Percentiles rank a stretch among this genome's conserved stretches.
Evolutionary conservation across 2,329 filamentous ascomycete genomes (phyloP).

Genomic region (Exophiala spinifera): DNA sequence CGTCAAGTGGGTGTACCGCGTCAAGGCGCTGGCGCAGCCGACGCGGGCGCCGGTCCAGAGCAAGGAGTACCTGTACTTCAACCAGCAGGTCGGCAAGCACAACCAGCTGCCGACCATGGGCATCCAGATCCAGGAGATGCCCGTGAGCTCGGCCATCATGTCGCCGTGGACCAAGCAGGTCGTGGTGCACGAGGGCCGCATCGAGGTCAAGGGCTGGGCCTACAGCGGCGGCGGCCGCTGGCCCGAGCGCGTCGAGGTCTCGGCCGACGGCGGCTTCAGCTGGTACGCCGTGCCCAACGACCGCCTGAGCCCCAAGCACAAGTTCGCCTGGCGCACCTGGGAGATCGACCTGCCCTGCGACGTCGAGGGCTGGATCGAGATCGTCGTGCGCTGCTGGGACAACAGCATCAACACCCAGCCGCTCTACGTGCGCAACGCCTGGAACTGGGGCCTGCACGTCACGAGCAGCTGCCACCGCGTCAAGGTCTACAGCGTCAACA

Average conservation of each 20-base stretch:
- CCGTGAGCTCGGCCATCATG: slow-evolving; percentile 66
- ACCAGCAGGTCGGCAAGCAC: slow-evolving; percentile 66
- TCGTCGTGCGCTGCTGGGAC: slow-evolving; percentile 60
- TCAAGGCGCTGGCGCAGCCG: slow-evolving; percentile 59
- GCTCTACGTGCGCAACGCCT: slow-evolving; percentile 52
- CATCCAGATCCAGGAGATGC: slow-evolving; percentile 70
- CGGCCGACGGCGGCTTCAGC: slow-evolving; percentile 59
- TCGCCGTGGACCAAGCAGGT: slow-evolving; percentile 59
- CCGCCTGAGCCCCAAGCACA: slow-evolving; percentile 61
- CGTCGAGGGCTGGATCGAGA: slow-evolving; percentile 60
- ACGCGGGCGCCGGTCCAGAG: slow-evolving; percentile 61
- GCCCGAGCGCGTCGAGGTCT: slow-evolving; percentile 63
- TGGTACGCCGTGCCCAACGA: slow-evolving; percentile 63
- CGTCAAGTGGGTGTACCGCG: slow-evolving; percentile 57
- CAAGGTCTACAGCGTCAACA: slow-evolving; percentile 46
- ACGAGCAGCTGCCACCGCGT: slow-evolving; percentile 40
- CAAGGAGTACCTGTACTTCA: slow-evolving; percentile 67
- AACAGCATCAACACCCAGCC: slow-evolving; percentile 62
- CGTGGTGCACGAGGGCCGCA: slow-evolving; percentile 57
- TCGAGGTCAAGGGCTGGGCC: slow-evolving; percentile 60
- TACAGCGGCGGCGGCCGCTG: slow-evolving; percentile 58
- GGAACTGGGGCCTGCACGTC: slow-evolving; percentile 46
- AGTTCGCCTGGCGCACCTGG: slow-evolving; percentile 65
- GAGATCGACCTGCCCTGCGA: slow-evolving; percentile 60
- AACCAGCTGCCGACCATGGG: slow-evolving; percentile 59